Conservation (phyloP, 2,329 filamentous ascomycete species). For the Botrytis fabae region DNA sequence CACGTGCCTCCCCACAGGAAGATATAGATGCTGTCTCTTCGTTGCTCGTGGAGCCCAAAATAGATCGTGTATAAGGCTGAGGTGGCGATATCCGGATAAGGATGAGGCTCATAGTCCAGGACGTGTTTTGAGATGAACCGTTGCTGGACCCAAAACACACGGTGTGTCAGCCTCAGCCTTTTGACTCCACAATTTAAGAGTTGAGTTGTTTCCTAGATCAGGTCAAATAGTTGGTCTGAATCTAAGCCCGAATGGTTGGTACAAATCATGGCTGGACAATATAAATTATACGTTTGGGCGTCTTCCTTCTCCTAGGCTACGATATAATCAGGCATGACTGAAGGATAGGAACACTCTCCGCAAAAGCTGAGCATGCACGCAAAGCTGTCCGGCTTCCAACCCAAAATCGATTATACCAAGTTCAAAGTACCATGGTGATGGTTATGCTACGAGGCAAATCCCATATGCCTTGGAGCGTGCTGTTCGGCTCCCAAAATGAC, state of each 20-base stretch:
- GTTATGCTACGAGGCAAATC: not conserved
- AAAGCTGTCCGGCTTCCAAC: not conserved
- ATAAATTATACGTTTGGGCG: no score
- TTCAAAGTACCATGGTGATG: not conserved
- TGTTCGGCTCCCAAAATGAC: not conserved
- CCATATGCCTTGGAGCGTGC: no score
- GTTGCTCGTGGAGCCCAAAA: not conserved
- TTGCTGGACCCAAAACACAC: not conserved
- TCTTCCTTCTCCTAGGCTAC: not conserved
- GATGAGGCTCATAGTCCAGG: slow-evolving; percentile 12
- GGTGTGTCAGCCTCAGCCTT: slow-evolving; percentile 7
- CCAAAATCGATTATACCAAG: not conserved
- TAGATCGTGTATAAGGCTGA: not conserved
- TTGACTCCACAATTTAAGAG: not conserved
- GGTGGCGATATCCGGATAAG: not conserved
- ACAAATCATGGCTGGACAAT: not conserved
- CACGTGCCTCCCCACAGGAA: not conserved
- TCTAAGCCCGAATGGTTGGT: not conserved
- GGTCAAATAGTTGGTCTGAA: not conserved
- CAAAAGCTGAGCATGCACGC: no score
- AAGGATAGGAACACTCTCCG: not conserved
- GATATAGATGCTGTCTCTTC: not conserved
- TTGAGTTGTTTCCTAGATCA: not conserved
- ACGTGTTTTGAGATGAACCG: not conserved
- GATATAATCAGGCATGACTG: not conserved